These are phyloP conservation scores for Vanilla planifolia DNA, from an alignment of 106 monocot genomes.

Conservation along the genomic window DNA sequence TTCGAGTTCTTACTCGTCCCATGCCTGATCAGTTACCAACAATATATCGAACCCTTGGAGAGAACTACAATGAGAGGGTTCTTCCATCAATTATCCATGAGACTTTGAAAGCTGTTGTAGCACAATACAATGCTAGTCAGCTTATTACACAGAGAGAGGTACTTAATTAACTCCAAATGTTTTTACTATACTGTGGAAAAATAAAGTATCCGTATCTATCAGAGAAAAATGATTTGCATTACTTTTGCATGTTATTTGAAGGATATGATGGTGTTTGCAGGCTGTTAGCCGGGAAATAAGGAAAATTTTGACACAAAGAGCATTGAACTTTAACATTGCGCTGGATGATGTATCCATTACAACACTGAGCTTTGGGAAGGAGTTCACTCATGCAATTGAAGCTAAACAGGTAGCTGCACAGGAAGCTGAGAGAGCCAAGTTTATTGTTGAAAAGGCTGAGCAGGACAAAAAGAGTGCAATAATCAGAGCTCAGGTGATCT, in stretches of 20 bases:
- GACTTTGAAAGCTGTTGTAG: slow-evolving; percentile 88
- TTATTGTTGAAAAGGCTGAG: slow-evolving; percentile 68
- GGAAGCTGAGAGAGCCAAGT: slow-evolving; percentile 70
- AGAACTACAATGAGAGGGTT: slow-evolving; percentile 78
- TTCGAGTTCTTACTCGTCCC: slow-evolving; percentile 61
- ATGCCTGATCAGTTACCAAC: slow-evolving; percentile 53
- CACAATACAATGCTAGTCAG: slow-evolving; percentile 97
- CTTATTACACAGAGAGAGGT: slow-evolving; percentile 98
- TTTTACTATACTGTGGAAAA: not conserved
- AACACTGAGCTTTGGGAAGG: slow-evolving; percentile 58
- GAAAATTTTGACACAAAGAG: slow-evolving; percentile 56
- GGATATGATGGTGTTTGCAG: slow-evolving; percentile 13
- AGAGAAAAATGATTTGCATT: not conserved
- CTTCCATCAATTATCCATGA: slow-evolving; percentile 79
- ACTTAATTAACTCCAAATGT: not conserved
- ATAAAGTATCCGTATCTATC: not conserved
- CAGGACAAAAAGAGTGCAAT: slow-evolving; percentile 74
- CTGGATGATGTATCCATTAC: slow-evolving; percentile 75
- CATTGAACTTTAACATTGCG: slow-evolving; percentile 57
- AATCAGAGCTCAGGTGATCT: slow-evolving; percentile 56
- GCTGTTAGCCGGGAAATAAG: slow-evolving; percentile 60
- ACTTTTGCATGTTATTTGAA: slow-evolving; percentile 1
- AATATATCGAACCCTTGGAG: slow-evolving; percentile 61
- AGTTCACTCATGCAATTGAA: slow-evolving; percentile 74
- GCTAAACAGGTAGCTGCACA: slow-evolving; percentile 82